These are phyloP conservation scores for Dorcoceras hygrometricum DNA, from an alignment of 257 asterid genomes.

Conservation along the genomic window DNA sequence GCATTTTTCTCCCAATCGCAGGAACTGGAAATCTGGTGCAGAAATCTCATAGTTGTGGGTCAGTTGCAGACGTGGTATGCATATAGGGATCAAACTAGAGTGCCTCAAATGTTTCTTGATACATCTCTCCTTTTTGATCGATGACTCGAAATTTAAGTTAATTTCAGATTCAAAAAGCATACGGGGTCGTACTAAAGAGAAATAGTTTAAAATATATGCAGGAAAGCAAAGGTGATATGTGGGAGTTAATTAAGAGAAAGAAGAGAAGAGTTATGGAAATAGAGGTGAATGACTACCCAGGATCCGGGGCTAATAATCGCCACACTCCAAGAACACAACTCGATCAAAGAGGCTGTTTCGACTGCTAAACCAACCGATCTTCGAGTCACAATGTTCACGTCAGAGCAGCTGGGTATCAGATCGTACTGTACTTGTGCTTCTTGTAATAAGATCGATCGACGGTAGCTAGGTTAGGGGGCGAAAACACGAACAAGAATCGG, in stretches of 20 bases:
- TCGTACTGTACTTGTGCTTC: not conserved
- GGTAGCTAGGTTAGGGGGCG: not conserved
- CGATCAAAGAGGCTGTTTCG: constrained; percentile 32
- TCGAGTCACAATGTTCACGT: not conserved
- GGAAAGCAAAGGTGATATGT: constrained; percentile 25
- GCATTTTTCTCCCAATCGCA: constrained; percentile 18
- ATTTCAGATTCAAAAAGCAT: too few species aligned
- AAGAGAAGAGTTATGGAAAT: constrained; percentile 29
- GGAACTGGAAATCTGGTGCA: constrained; percentile 39
- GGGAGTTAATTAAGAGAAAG: constrained; percentile 2
- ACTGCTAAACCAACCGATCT: constrained; percentile 25
- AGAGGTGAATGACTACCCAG: constrained; percentile 55
- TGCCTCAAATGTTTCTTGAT: not conserved
- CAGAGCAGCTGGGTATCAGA: constrained; percentile 6
- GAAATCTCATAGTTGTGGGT: constrained; percentile 22
- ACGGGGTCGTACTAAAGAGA: not conserved
- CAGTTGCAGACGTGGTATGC: constrained; percentile 27
- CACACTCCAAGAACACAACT: constrained; percentile 50
- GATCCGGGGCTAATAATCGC: constrained; percentile 63
- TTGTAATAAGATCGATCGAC: not conserved
- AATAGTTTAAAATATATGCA: not conserved
- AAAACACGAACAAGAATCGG: too few species aligned
- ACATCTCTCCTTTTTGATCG: not conserved
- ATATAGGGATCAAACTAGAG: not conserved
- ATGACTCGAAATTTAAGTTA: too few species aligned